Evolutionary conservation across 345 rosid genomes (phyloP), one percentile per base, ranked within the genome.

Genomic region (Aethionema arabicum): DNA sequence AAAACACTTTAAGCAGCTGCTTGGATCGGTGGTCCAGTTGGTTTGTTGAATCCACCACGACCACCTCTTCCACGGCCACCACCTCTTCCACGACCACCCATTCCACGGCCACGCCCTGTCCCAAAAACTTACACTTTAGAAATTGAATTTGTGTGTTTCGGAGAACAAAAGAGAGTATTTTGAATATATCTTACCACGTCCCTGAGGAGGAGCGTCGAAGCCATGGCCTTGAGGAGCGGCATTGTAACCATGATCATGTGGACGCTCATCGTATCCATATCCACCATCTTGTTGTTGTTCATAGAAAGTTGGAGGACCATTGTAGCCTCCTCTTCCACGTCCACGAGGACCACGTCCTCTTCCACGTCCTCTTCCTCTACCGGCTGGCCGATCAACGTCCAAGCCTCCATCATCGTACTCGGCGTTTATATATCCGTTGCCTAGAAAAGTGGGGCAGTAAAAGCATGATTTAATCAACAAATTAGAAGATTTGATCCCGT

Each of bases 301-400:
- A 21, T 53, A 44, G 53, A 44, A 8, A 10, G 32, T 54, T 63
- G 15, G 59, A 0, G 54, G 81, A 55, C 80, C 88, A 66, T 79
- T 79, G 68, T 70, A 87, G 51, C 85, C 92, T 62, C 89, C 93
- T 38, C 90, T 81, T 39, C 92, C 90, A 51, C 85, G 83, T 72
- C 93, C 86, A 47, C 87, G 86, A 73, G 70, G 79, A 51, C 83
- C 72, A 29, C 87, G 88, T 36, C 87, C 90, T 81, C 95, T 85
- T 32, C 95, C 97, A 30, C 93, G 79, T 13, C 90, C 86, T 73
- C 97, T 80, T 48, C 90, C 96, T 73, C 95, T 83, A 59, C 73
- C 49, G 71, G 74, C 74, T 32, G 80, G 82, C 61, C 78, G 72
- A 65, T 83, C 78, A 57, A 62, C 81, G 57, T 91, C 93, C 80